Evolutionary conservation across 1,284 basidiomycete genomes (phyloP).

Genomic region (Microbotryum intermedium): DNA sequence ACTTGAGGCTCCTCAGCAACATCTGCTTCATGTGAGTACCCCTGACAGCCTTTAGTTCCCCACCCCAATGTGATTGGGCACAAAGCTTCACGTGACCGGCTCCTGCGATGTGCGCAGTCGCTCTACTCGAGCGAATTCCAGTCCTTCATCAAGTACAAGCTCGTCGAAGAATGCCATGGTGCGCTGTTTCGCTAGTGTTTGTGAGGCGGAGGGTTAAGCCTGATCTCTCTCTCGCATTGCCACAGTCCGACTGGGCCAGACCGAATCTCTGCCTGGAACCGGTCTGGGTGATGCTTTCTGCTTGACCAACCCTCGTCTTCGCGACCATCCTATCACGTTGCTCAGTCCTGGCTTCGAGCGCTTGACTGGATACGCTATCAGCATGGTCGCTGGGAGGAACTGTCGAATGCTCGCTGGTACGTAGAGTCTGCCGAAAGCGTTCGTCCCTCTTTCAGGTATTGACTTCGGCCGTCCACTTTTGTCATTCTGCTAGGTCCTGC

Average conservation of each 20-base stretch:
- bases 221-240: too few relatives aligned
- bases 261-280: not conserved
- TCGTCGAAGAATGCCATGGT: not conserved
- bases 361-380: not conserved
- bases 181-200: not conserved
- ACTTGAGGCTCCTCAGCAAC: not conserved
- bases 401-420: too few relatives aligned
- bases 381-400: not conserved
- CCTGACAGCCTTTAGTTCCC: not conserved
- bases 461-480: too few relatives aligned
- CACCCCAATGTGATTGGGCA: too few relatives aligned
- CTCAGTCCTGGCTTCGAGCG: not conserved
- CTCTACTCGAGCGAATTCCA: not conserved
- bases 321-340: not conserved
- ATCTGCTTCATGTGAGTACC: not conserved
- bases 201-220: too few relatives aligned
- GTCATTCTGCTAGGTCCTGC: slow-evolving; percentile 1
- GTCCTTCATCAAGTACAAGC: not conserved
- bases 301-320: not conserved
- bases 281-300: not conserved
- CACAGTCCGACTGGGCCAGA: not conserved
- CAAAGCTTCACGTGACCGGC: too few relatives aligned
- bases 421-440: too few relatives aligned
- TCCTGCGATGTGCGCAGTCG: not conserved
- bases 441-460: too few relatives aligned